Conservation (phyloP, 1,139 yeast species). For the Suhomyces ambrosiae region DNA sequence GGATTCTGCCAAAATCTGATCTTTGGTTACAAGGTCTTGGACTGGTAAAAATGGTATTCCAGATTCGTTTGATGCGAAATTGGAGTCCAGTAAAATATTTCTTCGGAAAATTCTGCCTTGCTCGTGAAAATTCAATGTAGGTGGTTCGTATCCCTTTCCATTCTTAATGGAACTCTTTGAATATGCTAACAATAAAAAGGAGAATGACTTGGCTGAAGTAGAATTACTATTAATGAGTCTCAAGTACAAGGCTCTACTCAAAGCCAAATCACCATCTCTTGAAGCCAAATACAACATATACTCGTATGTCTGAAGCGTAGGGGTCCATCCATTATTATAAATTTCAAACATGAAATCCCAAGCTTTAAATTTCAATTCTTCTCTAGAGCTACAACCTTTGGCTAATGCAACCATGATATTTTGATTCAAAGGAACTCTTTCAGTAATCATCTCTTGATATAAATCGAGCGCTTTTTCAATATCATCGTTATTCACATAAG, state of each 20-base stretch:
- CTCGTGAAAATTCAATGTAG: slow-evolving; percentile 44
- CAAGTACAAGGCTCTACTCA: slow-evolving; percentile 71
- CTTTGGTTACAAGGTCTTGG: slow-evolving; percentile 36
- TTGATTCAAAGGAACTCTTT: slow-evolving; percentile 34
- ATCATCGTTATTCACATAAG: slow-evolving; percentile 62
- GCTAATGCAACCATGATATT: slow-evolving; percentile 67
- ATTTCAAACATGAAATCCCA: slow-evolving; percentile 81
- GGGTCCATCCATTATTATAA: slow-evolving; percentile 51
- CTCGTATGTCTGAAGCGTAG: slow-evolving; percentile 58
- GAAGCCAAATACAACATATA: slow-evolving; percentile 75
- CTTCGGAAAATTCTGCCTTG: slow-evolving; percentile 51
- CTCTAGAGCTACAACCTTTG: slow-evolving; percentile 66
- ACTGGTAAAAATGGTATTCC: slow-evolving; percentile 73
- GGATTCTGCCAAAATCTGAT: slow-evolving; percentile 69
- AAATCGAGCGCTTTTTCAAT: slow-evolving; percentile 76
- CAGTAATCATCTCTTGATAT: slow-evolving; percentile 64
- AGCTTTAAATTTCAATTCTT: slow-evolving; percentile 53
- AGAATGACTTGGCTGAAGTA: slow-evolving; percentile 46
- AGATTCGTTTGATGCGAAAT: slow-evolving; percentile 25
- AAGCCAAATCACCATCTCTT: slow-evolving; percentile 73
- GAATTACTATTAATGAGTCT: slow-evolving; percentile 51
- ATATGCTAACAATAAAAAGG: slow-evolving; percentile 59
- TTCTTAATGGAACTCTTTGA: slow-evolving; percentile 35
- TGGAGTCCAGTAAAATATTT: slow-evolving; percentile 39
- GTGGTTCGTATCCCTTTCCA: slow-evolving; percentile 25